Evolutionary conservation across 202 grass and related monocot species (phyloP), one percentile per base, ranked within the genome.

Genomic region (Panicum virgatum): DNA sequence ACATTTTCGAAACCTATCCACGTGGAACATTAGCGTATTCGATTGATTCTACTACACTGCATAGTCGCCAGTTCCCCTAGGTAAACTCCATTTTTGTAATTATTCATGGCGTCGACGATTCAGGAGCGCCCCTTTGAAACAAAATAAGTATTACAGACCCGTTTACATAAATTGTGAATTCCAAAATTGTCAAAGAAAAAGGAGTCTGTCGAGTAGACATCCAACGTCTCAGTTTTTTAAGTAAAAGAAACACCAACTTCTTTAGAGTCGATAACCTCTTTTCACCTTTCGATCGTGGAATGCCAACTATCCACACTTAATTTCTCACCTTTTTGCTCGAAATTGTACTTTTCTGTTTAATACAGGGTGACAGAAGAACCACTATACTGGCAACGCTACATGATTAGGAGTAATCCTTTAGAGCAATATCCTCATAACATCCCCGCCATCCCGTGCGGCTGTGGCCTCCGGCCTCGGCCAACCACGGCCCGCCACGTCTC

Each of bases 351-450:
- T 54, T 25, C 43, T 18, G 2, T 47, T 47, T 47, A 4, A 16
- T 3, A 15, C 3, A 2, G 3, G 18, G 75, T 16, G 7, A 25
- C 26, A 18, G 5, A 0, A 64, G 27, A 78, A 25, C 19, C 27
- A 36, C 29, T 63, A 12, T 2, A 12, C 29, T 12, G 46, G 45
- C 47, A 67, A 39, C 68, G 77, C 62, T 26, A 18, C 62, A 8
- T 80, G 77, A 80, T 22, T 42, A 79, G 61, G 48, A 53, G 7
- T 2, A 26, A n/a, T n/a, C n/a, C 62, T 40, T 53, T 40, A 53
- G 23, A 5, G 9, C 52, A 6, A 0, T 48, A 48, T 22, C 1
- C 20, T 56, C 20, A 7, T 16, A 51, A 51, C 16, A 51, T n/a
- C n/a, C 32, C 29, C 18, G n/a, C 23, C 22, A 34, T 34, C 32